phyloP scores from a whole-genome alignment of 2,329 filamentous ascomycete genomes.

The Cadophora luteo-olivacea region DNA sequence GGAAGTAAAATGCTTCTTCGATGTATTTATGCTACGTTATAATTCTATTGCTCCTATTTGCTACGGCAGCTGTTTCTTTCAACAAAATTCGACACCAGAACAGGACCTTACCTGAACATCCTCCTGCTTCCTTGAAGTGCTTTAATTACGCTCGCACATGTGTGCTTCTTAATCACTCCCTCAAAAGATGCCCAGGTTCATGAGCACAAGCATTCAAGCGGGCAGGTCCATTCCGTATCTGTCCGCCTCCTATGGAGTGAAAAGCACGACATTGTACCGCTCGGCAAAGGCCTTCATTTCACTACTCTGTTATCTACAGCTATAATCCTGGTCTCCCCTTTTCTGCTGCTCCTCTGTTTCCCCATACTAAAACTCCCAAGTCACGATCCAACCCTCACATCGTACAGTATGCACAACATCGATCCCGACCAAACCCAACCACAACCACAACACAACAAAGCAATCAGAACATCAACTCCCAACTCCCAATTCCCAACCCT shows the following conservation, averaged over 20 bases:
- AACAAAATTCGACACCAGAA: not conserved
- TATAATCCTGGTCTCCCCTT: not conserved
- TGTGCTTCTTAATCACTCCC: too few relatives aligned
- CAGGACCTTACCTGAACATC: not conserved
- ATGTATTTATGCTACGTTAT: conserved; percentile 3
- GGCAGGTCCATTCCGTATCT: too few relatives aligned
- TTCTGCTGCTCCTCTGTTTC: not conserved
- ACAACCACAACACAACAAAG: not conserved
- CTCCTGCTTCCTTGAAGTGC: too few relatives aligned
- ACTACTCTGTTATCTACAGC: not conserved
- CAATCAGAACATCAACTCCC: too few relatives aligned
- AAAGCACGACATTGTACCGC: not conserved
- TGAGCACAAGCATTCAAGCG: too few relatives aligned
- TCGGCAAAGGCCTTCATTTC: not conserved
- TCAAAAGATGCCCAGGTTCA: too few relatives aligned
- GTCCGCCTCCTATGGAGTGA: too few relatives aligned
- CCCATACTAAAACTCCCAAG: not conserved
- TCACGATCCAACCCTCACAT: too few relatives aligned
- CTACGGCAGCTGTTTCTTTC: not conserved
- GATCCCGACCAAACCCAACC: not conserved
- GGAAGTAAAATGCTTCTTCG: not conserved
- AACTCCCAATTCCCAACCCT: too few relatives aligned
- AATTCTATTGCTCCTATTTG: conserved; percentile 1
- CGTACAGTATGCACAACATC: too few relatives aligned
- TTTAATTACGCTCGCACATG: too few relatives aligned